Base-by-base conservation (phyloP, 176 grass and related monocot genomes). In the Bolboschoenus planiculmis region DNA sequence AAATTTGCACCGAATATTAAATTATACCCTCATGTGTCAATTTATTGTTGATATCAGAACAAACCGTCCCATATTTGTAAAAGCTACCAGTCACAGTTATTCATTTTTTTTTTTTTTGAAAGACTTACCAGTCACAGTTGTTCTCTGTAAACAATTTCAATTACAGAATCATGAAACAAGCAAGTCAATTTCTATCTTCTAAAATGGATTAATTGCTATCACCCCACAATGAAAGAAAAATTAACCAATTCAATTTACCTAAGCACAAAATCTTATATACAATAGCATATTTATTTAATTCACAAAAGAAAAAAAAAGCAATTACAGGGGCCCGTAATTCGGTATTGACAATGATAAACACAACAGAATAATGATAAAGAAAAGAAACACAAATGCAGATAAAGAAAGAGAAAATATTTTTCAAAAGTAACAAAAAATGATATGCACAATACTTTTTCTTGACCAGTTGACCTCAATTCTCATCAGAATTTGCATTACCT, bases 251-350 rank as follows among this genome's bases (percentile, higher is more conserved):
- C 40, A 46, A 74, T 14, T 76, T 21, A 46, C 13, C 11, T 50
- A 76, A 76, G 30, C 71, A 76, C 71, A 51, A 76, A 23, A 50
- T 76, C 71, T 76, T 76, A 76, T 76, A 42, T 50, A 76, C 71
- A 76, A 48, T 29, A 29, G 26, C 40, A 3, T 31, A 51, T 76
- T 50, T 50, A 14, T 76, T 50, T 30, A 76, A 76, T 76, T 76
- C 71, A 76, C 43, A 76, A 50, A 16, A 18, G 9, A 13, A 66
- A 68, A 68, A 51, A 7, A 75, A 3, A 21, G 2, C 71, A 43
- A 18, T 76, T 48, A 50, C 40, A 76, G 71, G 71, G 71, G 43
- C 42, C 13, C 13, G 26, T 15, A 50, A 75, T 75, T 50, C 26
- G 40, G 24, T 75, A 50, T 75, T 75, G 42, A 75, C 39, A 60